Evolutionary conservation across 1,284 basidiomycete genomes (phyloP).

Genomic region (Leccinum subspadiceum): DNA sequence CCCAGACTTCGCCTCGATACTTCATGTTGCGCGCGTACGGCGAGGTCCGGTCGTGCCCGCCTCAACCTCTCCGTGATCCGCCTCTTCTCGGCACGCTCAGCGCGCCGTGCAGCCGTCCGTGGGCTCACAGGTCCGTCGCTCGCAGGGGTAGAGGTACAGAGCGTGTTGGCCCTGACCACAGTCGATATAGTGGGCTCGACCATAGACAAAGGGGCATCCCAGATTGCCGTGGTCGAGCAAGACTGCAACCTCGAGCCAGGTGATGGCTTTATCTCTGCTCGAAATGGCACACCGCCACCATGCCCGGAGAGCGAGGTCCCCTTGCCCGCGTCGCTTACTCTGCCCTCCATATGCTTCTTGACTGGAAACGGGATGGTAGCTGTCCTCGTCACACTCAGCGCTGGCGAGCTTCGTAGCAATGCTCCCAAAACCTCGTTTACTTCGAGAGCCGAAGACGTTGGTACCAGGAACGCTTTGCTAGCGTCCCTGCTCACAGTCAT

Average conservation of each 20-base stretch:
- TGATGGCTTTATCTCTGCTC: neutral
- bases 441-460: neutral
- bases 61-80: constrained; percentile 30
- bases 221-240: constrained; percentile 2
- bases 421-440: neutral
- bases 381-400: neutral
- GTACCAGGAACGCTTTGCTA: neutral
- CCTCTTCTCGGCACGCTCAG: constrained; percentile 20
- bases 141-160: neutral
- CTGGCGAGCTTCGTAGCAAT: neutral
- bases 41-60: constrained; percentile 18
- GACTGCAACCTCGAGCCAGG: neutral
- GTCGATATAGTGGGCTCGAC: neutral
- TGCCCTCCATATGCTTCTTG: constrained; percentile 12
- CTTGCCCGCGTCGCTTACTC: constrained; percentile 6
- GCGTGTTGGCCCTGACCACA: neutral
- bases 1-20: neutral
- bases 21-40: neutral
- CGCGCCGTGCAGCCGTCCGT: constrained; percentile 19
- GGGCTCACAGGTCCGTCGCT: constrained; percentile 10
- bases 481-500: neutral
- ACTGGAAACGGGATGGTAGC: constrained; percentile 26
- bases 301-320: neutral
- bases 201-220: neutral
- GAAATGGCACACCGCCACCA: neutral